Base-by-base conservation (phyloP, 345 rosid species). In the Populus simonii region DNA sequence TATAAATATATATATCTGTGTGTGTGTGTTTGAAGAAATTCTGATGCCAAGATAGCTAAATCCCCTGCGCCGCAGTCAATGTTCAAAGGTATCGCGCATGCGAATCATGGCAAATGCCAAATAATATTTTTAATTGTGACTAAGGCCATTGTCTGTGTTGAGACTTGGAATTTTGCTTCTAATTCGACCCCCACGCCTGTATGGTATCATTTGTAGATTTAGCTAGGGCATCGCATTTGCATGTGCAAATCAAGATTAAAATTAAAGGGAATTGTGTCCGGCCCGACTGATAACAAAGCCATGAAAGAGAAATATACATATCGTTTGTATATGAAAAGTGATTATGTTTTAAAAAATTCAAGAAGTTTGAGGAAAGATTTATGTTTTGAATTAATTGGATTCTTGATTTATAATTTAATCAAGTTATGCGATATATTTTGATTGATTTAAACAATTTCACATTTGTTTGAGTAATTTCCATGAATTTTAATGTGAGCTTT, bases 1-100 rank as follows among this genome's bases (percentile, higher is more conserved):
- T 12, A 11, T 18, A 43, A 11, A 3, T 39, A 35, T 38, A 38
- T 38, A 38, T 38, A 38, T 38, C 1, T 39, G 16, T 45, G 2
- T 3, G 17, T 3, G 43, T 39, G 41, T 43, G 16, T 45, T 45
- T 3, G 51, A 3, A 65, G 51, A 72, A 67, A 75, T 45, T 78
- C 36, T 27, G 68, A 29, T 7, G 20, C 15, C 47, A 36, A 71
- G 3, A 61, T 5, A 17, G 63, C 41, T 31, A 33, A 74, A 53
- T 45, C 22, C 22, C 17, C 43, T 7, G 74, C 80, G 79, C 80
- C 78, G 73, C 59, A 78, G 78, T 76, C 78, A n/a, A 35, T 41
- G 71, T 38, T 74, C 76, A 22, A 33, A 29, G 65, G 62, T 27
- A 81, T 78, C 78, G 80, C 69, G 84, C 86, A 49, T 84, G 81